phyloP scores from a whole-genome alignment of 805 yeast genomes.

The Priceomyces castillae region DNA sequence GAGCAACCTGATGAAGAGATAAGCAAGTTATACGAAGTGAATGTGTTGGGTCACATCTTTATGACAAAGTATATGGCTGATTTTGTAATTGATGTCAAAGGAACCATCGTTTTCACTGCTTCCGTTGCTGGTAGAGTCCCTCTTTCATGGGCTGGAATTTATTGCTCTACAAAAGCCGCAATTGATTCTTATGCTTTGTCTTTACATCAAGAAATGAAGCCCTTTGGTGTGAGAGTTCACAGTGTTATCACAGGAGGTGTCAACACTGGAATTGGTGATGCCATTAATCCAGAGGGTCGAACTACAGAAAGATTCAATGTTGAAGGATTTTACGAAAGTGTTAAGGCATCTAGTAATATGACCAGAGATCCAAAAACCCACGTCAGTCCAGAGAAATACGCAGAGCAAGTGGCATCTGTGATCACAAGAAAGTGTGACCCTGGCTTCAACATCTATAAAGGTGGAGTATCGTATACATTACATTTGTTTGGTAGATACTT shows the following conservation, averaged over 20 bases:
- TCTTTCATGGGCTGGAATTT: slow-evolving; percentile 31
- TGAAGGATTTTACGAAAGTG: slow-evolving; percentile 19
- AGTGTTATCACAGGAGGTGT: slow-evolving; percentile 41
- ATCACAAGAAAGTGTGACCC: slow-evolving; percentile 16
- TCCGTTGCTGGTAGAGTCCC: slow-evolving; percentile 35
- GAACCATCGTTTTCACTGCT: slow-evolving; percentile 37
- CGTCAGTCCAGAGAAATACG: slow-evolving; percentile 23
- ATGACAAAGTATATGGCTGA: slow-evolving; percentile 33
- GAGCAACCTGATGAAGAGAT: slow-evolving; percentile 26
- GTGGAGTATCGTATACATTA: slow-evolving; percentile 19
- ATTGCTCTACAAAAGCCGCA: slow-evolving; percentile 40
- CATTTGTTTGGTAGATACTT: slow-evolving; percentile 16
- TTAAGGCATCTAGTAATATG: slow-evolving; percentile 19
- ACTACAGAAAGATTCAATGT: slow-evolving; percentile 16
- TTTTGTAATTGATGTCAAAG: slow-evolving; percentile 30
- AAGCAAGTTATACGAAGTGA: slow-evolving; percentile 25
- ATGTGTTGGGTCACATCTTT: slow-evolving; percentile 37
- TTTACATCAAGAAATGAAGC: slow-evolving; percentile 33
- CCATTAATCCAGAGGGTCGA: slow-evolving; percentile 7
- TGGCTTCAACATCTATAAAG: slow-evolving; percentile 30
- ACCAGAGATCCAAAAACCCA: slow-evolving; percentile 16
- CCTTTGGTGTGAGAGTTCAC: slow-evolving; percentile 38
- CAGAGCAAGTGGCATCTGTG: slow-evolving; percentile 21
- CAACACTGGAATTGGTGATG: slow-evolving; percentile 30
- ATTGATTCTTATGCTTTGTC: slow-evolving; percentile 33